phyloP scores from a whole-genome alignment of 371 early-diverging fungal species.

The Syncephalastrum contaminatum region DNA sequence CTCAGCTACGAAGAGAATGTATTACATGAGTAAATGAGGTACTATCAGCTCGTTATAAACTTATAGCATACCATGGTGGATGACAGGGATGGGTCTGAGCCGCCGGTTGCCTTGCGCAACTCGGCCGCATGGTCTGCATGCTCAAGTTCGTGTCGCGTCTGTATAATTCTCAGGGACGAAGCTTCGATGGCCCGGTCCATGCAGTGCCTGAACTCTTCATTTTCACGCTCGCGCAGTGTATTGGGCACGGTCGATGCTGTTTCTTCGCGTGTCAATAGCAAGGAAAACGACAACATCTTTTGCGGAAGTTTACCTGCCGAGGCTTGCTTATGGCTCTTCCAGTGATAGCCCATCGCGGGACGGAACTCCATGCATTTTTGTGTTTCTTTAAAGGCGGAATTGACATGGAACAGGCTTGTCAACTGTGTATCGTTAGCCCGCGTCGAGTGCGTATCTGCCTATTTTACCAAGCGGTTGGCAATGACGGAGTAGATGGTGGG shows the following conservation, averaged over 20 bases:
- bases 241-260: constrained; percentile 10
- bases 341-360: constrained; percentile 75
- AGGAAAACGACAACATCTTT: too few relatives aligned
- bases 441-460: neutral
- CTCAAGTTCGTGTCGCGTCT: constrained; percentile 26
- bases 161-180: constrained; percentile 30
- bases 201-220: constrained; percentile 38
- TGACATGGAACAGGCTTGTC: constrained; percentile 67
- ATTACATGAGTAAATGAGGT: neutral
- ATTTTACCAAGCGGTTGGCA: constrained; percentile 75
- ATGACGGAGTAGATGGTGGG: constrained; percentile 84
- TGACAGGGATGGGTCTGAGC: neutral
- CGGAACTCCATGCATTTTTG: constrained; percentile 67
- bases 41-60: neutral
- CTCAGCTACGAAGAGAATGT: neutral
- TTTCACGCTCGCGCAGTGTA: constrained; percentile 41
- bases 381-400: constrained; percentile 70
- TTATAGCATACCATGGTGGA: neutral
- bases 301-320: neutral
- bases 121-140: constrained; percentile 5
- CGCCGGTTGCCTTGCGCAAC: constrained; percentile 1
- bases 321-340: constrained; percentile 46
- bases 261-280: too few relatives aligned
- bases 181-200: constrained; percentile 51
- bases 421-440: constrained; percentile 34